Conservation (phyloP, 2,329 filamentous ascomycete genomes). For the Cryphonectria radicalis region DNA sequence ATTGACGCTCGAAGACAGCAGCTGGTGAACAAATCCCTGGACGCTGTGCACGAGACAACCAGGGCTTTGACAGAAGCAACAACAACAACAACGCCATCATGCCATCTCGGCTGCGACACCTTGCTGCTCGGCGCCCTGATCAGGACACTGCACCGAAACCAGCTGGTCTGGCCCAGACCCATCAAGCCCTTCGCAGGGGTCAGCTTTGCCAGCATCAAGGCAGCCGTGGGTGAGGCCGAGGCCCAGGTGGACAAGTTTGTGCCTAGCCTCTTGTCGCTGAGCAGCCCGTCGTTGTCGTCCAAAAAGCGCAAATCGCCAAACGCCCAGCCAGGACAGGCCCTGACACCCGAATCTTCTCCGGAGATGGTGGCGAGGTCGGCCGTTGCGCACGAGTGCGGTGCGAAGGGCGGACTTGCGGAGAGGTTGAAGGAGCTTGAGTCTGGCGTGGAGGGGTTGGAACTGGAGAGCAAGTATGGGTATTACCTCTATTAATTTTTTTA, state of each 20-base stretch:
- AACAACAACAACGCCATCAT: conserved; percentile 24
- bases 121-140: conserved; percentile 38
- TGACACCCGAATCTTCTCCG: conserved; percentile 34
- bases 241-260: conserved; percentile 14
- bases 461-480: conserved; percentile 39
- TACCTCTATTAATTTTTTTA: conserved; percentile 31
- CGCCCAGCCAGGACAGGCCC: conserved; percentile 20
- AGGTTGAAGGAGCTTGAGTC: conserved; percentile 30
- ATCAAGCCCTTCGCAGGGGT: conserved; percentile 34
- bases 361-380: conserved; percentile 28
- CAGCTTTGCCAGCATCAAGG: conserved; percentile 34
- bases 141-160: conserved; percentile 36
- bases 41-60: conserved; percentile 33
- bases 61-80: conserved; percentile 31
- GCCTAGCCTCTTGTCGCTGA: conserved; percentile 15
- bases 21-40: conserved; percentile 33
- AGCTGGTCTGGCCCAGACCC: conserved; percentile 37
- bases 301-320: conserved; percentile 28
- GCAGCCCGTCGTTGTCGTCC: conserved; percentile 4
- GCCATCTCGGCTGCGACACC: conserved; percentile 35
- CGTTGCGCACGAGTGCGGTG: conserved; percentile 30
- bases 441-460: conserved; percentile 34
- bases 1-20: conserved; percentile 38
- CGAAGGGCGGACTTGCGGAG: conserved; percentile 30
- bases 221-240: conserved; percentile 34